Evolutionary conservation across 176 grass and related monocot species (phyloP).

Genomic region (Eleusine indica): DNA sequence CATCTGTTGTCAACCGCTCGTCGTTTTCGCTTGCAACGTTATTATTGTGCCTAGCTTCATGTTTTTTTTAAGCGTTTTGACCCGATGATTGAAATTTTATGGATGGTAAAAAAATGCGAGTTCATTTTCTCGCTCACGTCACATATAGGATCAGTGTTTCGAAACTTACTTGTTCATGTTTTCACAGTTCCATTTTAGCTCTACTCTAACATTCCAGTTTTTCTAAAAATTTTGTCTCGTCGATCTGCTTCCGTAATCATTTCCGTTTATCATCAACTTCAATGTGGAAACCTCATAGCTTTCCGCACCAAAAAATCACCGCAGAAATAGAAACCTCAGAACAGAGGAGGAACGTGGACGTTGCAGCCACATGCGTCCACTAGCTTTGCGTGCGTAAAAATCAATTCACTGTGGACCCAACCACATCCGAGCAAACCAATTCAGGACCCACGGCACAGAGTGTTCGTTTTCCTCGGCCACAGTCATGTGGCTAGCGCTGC

Average conservation of each 20-base stretch:
- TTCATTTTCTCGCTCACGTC: background rate
- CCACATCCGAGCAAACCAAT: background rate
- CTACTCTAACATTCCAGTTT: too few relatives aligned
- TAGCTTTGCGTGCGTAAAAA: conserved; percentile 22
- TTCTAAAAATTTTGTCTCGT: too few relatives aligned
- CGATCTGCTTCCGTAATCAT: background rate
- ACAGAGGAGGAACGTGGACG: background rate
- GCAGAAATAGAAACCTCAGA: too few relatives aligned
- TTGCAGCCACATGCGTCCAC: background rate
- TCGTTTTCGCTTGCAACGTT: too few relatives aligned
- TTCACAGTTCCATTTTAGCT: too few relatives aligned
- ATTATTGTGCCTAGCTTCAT: background rate
- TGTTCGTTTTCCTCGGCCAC: background rate
- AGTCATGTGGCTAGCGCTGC: background rate
- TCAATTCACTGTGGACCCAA: conserved; percentile 42
- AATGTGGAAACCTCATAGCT: background rate
- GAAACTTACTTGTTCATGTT: too few relatives aligned
- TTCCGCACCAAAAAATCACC: too few relatives aligned
- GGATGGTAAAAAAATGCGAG: background rate
- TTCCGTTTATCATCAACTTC: background rate
- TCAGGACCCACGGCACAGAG: conserved; percentile 16
- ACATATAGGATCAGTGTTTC: too few relatives aligned
- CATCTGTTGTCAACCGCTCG: background rate
- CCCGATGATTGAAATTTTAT: background rate
- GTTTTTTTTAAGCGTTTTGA: background rate